Evolutionary conservation across 345 rosid genomes (phyloP).

Genomic region (Acer saccharum): DNA sequence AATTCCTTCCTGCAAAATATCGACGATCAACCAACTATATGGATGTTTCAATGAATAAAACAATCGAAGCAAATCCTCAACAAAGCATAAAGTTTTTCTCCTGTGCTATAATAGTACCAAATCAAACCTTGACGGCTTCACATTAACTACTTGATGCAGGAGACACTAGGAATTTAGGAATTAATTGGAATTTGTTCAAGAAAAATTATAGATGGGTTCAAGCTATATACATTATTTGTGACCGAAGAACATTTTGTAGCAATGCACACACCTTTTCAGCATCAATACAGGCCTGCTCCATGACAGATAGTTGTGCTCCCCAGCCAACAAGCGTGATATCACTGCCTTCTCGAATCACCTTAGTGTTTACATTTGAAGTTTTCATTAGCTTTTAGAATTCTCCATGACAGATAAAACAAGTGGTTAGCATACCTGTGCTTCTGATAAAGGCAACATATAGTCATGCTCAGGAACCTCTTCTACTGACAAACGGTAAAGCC

Average conservation of each 20-base stretch:
- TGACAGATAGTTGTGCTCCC: conserved; percentile 89
- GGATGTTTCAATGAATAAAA: background rate
- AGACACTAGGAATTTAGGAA: background rate
- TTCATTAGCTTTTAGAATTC: conserved; percentile 18
- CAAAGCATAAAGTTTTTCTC: conserved; percentile 1
- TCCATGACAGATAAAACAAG: background rate
- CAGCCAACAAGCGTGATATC: conserved; percentile 94
- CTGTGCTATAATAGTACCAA: background rate
- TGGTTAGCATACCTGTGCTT: conserved; percentile 67
- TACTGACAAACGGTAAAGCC: conserved; percentile 86
- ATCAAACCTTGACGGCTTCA: too few relatives aligned
- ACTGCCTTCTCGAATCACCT: conserved; percentile 84
- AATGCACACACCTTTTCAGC: conserved; percentile 59
- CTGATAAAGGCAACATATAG: conserved; percentile 85
- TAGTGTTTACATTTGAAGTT: conserved; percentile 18
- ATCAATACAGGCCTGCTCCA: conserved; percentile 84
- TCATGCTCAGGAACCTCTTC: conserved; percentile 92
- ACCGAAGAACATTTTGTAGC: background rate
- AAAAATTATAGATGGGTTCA: too few relatives aligned
- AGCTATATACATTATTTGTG: background rate
- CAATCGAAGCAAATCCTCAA: background rate
- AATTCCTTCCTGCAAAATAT: conserved; percentile 69
- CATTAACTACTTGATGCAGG: background rate
- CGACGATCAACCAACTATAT: conserved; percentile 2
- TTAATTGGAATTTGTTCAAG: background rate